Conservation (phyloP, 2,329 filamentous ascomycete species). For the Cercospora brassicicola region DNA sequence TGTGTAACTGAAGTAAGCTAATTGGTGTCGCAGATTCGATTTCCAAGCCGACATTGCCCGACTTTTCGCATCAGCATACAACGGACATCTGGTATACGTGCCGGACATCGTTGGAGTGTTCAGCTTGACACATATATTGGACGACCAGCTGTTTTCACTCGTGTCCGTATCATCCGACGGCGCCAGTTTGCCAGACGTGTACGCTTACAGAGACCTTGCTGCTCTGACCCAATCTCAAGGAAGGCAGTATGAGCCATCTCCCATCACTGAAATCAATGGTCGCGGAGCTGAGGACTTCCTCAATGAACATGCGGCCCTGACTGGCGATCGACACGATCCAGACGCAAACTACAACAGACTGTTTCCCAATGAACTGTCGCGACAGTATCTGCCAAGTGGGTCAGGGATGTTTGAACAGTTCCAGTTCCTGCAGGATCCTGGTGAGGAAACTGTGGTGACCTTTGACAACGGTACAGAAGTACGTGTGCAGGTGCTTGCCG, state of each 20-base stretch:
- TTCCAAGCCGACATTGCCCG: conserved; percentile 42
- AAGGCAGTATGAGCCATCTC: conserved; percentile 29
- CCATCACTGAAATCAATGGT: conserved; percentile 43
- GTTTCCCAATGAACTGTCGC: conserved; percentile 37
- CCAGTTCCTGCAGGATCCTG: background rate
- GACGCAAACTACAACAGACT: conserved; percentile 45
- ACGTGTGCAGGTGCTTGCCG: conserved; percentile 1
- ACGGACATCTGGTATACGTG: conserved; percentile 45
- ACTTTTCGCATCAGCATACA: conserved; percentile 42
- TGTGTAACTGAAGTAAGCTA: background rate
- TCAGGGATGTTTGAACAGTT: background rate
- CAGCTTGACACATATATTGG: conserved; percentile 35
- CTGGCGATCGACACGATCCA: conserved; percentile 41
- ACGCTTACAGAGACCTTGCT: conserved; percentile 33
- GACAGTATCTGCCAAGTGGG: background rate
- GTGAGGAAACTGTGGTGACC: background rate
- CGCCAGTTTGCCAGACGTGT: conserved; percentile 41
- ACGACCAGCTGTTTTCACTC: conserved; percentile 2
- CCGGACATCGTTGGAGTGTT: conserved; percentile 43
- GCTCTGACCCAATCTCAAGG: conserved; percentile 3
- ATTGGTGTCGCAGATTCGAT: conserved; percentile 25
- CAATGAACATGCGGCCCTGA: conserved; percentile 36
- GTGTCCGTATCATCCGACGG: conserved; percentile 41
- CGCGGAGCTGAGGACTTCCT: conserved; percentile 39
- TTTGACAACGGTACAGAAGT: conserved; percentile 8